A percentile compares a stretch with the other conserved stretches of the same genome.
These are phyloP conservation scores for Coemansia erecta DNA, from an alignment of 192 early-diverging fungal species.

Conservation along the genomic window DNA sequence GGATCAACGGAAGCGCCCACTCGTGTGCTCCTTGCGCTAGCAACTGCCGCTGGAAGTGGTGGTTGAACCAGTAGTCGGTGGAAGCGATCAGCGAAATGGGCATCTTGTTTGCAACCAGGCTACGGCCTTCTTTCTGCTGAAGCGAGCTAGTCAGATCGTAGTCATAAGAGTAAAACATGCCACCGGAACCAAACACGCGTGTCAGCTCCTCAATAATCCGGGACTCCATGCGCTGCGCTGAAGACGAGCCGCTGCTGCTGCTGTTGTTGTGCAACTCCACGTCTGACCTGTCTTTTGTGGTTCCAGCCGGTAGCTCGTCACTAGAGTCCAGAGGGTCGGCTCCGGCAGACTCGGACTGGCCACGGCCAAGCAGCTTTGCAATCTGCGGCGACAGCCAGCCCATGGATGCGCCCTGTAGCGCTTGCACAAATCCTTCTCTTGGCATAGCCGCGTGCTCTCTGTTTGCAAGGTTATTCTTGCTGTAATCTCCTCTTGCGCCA, in stretches of 20 bases:
- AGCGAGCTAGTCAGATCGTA: slow-evolving; percentile 46
- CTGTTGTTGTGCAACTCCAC: neutral
- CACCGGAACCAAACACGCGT: slow-evolving; percentile 34
- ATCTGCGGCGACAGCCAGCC: slow-evolving; percentile 44
- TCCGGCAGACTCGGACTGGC: slow-evolving; percentile 1
- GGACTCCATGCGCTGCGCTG: slow-evolving; percentile 40
- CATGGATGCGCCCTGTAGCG: neutral
- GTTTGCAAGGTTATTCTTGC: neutral
- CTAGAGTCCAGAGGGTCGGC: neutral
- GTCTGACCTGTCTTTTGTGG: neutral
- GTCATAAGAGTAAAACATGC: slow-evolving; percentile 42
- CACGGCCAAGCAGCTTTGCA: slow-evolving; percentile 31
- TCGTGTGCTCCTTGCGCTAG: slow-evolving; percentile 6
- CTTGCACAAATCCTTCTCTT: neutral
- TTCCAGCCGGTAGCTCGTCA: no score
- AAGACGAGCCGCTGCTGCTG: neutral
- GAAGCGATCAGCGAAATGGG: slow-evolving; percentile 19
- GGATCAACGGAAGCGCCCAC: slow-evolving; percentile 59
- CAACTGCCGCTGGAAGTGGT: slow-evolving; percentile 26
- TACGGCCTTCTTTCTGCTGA: slow-evolving; percentile 19
- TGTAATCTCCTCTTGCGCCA: neutral
- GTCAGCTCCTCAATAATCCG: slow-evolving; percentile 42
- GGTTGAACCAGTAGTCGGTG: slow-evolving; percentile 46
- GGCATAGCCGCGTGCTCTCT: neutral
- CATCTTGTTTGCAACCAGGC: neutral